Evolutionary conservation across 139 green algal species (phyloP).

Genomic region (Raphidocelis subcapitata): DNA sequence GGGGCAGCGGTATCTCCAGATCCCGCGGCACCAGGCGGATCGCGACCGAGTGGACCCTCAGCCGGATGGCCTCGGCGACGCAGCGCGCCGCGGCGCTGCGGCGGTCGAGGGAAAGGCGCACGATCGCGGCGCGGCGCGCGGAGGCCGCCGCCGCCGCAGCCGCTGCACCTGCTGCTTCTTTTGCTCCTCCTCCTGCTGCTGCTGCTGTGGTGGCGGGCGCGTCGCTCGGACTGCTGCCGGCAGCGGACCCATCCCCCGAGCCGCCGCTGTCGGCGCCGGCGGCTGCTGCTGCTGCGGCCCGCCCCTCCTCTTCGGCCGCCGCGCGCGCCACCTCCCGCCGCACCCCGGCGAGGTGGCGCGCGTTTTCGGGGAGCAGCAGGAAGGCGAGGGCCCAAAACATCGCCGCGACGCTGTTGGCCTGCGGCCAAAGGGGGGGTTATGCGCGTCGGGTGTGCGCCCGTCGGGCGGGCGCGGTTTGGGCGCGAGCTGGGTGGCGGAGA

Average conservation of each 20-base stretch:
- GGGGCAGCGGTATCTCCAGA: constrained; percentile 4
- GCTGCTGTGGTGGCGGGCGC: not conserved
- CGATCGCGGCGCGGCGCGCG: constrained; percentile 2
- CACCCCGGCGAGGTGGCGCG: constrained; percentile 8
- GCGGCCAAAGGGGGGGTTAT: not conserved
- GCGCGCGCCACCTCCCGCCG: constrained; percentile 12
- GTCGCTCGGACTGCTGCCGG: not conserved
- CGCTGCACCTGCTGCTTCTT: constrained; percentile 2
- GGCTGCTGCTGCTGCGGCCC: constrained; percentile 13
- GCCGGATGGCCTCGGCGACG: constrained; percentile 55
- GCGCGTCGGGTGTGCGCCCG: no score
- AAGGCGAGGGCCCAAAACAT: constrained; percentile 67
- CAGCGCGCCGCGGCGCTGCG: constrained; percentile 20
- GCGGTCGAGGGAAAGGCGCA: constrained; percentile 23
- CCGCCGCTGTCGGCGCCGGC: not conserved
- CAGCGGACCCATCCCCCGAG: not conserved
- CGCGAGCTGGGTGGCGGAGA: not conserved
- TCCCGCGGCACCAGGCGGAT: constrained; percentile 48
- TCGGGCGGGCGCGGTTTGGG: not conserved
- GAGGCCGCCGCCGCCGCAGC: not conserved
- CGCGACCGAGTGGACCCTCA: constrained; percentile 58
- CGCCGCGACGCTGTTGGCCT: constrained; percentile 68
- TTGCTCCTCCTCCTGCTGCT: not conserved
- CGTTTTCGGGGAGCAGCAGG: constrained; percentile 67
- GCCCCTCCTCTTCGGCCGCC: constrained; percentile 6